Base-by-base conservation (phyloP, 1,139 yeast species). In the Hansenula lynferdii region DNA sequence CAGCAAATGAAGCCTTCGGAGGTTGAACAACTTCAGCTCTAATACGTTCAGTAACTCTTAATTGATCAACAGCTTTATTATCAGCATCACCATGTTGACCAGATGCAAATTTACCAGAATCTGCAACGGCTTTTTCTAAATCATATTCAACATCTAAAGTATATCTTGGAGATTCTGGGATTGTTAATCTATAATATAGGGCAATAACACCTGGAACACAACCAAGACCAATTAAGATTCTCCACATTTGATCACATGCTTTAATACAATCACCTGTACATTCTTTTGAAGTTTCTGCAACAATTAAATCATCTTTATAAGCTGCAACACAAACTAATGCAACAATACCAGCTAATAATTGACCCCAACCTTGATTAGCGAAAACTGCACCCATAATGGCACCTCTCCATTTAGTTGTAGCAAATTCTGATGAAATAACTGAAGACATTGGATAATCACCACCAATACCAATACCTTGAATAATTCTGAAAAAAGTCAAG, bases 371-470 rank as follows among this genome's bases (percentile, higher is more conserved):
- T 70, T 85, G 96, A 68, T 85, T 85, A 39, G 96, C 90, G 64
- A 85, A 85, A 41, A 85, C 95, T 31, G 95, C 94, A 57, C 85
- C 86, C 95, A 85, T 85, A 54, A 85, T 85, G 48, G 95, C 95
- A 71, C 96, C 96, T 80, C 96, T 84, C 94, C 95, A 85, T 64
- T 83, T 85, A 53, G 95, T 85, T 42, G 95, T 84, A 27, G 95
- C 76, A 56, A 85, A 85, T 68, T 85, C 96, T 38, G 95, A 81
- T 10, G 95, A 82, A 53, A 85, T 85, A 62, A 85, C 83, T 31
- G 97, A 92, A 31, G 97, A 89, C 65, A 92, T 78, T 54, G 98
- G 98, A 67, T 92, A 92, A 69, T 92, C 98, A 75, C 97, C 98
- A 70, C 98, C 98, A 57, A 92, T 94, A 80, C 98, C 98, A 55